phyloP scores from a whole-genome alignment of 805 yeast genomes.

The Candida hungchunana region DNA sequence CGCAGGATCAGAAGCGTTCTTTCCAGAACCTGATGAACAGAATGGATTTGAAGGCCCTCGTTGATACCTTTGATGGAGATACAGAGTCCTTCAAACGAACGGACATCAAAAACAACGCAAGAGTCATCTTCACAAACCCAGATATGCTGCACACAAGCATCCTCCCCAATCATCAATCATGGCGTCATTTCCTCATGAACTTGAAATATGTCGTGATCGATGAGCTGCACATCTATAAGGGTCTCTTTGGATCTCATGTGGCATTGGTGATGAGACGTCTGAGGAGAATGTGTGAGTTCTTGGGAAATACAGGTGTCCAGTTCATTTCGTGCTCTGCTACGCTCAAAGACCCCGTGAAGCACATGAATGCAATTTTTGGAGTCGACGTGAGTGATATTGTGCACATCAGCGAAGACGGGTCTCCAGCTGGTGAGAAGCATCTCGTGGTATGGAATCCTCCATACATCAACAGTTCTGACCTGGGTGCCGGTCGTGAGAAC shows the following conservation, averaged over 20 bases:
- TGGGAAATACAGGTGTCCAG: slow-evolving; percentile 50
- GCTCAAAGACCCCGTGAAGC: slow-evolving; percentile 63
- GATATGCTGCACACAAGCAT: slow-evolving; percentile 87
- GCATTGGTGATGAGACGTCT: slow-evolving; percentile 79
- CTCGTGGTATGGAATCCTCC: slow-evolving; percentile 87
- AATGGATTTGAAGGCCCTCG: slow-evolving; percentile 47
- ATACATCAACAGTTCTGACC: slow-evolving; percentile 52
- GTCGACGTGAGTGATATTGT: slow-evolving; percentile 46
- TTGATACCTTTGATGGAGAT: slow-evolving; percentile 93
- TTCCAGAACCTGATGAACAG: slow-evolving; percentile 50
- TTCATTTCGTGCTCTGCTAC: slow-evolving; percentile 96
- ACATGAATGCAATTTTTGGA: slow-evolving; percentile 75
- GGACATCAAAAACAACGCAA: slow-evolving; percentile 55
- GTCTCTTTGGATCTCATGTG: slow-evolving; percentile 91
- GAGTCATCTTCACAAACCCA: slow-evolving; percentile 89
- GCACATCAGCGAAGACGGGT: slow-evolving; percentile 76
- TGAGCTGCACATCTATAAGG: slow-evolving; percentile 83
- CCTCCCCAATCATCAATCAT: slow-evolving; percentile 68
- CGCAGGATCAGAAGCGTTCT: slow-evolving; percentile 94
- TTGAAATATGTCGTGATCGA: slow-evolving; percentile 75
- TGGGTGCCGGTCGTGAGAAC: slow-evolving; percentile 57
- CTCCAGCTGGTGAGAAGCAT: slow-evolving; percentile 78
- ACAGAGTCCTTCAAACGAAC: slow-evolving; percentile 58
- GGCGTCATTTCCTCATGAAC: slow-evolving; percentile 65
- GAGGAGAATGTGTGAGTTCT: slow-evolving; percentile 52